These are phyloP conservation scores for Syzygium malaccense DNA, from an alignment of 441 rosid genomes.

Conservation along the genomic window DNA sequence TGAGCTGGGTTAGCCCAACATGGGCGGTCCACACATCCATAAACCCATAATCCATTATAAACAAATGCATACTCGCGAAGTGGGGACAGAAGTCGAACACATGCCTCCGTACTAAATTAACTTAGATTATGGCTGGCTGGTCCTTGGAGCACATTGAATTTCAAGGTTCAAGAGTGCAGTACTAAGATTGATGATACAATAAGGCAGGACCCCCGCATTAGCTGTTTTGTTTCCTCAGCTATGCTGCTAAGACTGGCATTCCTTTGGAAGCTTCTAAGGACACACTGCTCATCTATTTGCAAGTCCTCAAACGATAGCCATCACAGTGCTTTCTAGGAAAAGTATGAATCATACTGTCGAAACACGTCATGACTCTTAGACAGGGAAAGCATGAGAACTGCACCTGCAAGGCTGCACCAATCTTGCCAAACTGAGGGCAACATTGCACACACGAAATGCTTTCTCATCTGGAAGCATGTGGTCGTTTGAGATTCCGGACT, in stretches of 20 bases:
- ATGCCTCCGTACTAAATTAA: too few species aligned
- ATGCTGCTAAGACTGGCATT: neutral
- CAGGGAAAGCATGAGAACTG: neutral
- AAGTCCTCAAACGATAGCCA: neutral
- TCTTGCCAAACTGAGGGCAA: conserved; percentile 91
- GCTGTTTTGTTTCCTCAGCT: neutral
- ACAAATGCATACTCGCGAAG: too few species aligned
- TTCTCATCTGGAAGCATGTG: conserved; percentile 64
- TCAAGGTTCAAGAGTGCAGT: too few species aligned
- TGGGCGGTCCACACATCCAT: too few species aligned
- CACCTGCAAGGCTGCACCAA: conserved; percentile 61
- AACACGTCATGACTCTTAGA: neutral
- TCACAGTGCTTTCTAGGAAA: neutral
- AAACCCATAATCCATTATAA: neutral
- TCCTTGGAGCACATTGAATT: too few species aligned
- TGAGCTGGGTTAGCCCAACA: too few species aligned
- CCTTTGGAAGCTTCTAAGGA: neutral
- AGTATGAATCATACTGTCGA: neutral
- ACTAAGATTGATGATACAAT: too few species aligned
- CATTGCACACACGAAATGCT: conserved; percentile 79
- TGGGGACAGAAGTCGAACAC: too few species aligned
- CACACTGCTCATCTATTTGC: neutral
- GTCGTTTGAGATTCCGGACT: conserved; percentile 27
- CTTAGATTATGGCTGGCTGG: too few species aligned
- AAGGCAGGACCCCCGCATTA: too few species aligned